Percentiles rank a stretch among this genome's conserved stretches.
Conservation (phyloP, 2,329 filamentous ascomycete genomes). For the Colletotrichum australisinense region DNA sequence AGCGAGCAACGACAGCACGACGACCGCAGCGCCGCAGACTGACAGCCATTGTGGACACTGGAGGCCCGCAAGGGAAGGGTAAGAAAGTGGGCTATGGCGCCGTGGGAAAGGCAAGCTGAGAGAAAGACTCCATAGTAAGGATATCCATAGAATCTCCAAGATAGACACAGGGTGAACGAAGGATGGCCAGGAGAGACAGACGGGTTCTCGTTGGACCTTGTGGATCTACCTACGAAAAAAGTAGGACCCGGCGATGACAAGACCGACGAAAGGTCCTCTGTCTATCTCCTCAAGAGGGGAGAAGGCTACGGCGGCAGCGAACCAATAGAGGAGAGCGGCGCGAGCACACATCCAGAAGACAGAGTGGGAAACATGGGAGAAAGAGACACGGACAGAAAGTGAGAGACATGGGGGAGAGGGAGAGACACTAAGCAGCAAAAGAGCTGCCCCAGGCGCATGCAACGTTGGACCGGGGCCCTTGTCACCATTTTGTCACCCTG, state of each 20-base stretch:
- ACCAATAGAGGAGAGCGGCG: conserved; percentile 25
- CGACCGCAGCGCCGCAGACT: conserved; percentile 1
- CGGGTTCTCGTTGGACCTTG: neutral
- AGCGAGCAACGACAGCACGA: conserved; percentile 7
- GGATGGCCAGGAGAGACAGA: neutral
- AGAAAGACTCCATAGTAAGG: neutral
- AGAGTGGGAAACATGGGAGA: neutral
- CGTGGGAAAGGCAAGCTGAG: neutral
- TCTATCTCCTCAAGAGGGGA: neutral
- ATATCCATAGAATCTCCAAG: no score
- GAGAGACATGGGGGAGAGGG: neutral
- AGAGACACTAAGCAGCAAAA: neutral
- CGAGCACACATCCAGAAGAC: conserved; percentile 11
- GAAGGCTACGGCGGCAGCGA: conserved; percentile 15
- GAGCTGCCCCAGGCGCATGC: conserved; percentile 31
- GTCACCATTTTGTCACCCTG: conserved; percentile 6
- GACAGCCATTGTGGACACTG: conserved; percentile 6
- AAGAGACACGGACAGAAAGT: neutral
- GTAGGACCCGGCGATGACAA: neutral
- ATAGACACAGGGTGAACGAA: neutral
- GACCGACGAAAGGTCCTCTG: neutral
- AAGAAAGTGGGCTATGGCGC: neutral
- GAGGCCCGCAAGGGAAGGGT: neutral
- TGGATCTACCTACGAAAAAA: neutral
- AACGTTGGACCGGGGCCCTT: conserved; percentile 32